phyloP scores from a whole-genome alignment of 1,284 basidiomycete species.

The Ustilago esculenta region DNA sequence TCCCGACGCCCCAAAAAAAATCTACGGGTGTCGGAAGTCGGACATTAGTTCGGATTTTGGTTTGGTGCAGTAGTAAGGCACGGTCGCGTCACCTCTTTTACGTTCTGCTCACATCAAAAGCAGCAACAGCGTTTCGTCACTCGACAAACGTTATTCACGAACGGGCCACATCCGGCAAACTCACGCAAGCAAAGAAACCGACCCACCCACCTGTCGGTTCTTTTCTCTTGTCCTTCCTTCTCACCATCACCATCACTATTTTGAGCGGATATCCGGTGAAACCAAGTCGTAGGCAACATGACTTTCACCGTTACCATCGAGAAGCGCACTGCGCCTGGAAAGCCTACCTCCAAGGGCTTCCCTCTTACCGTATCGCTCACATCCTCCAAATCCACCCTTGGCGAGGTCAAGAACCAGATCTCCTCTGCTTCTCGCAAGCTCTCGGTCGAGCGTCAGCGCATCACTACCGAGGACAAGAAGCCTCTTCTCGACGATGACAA shows the following conservation, averaged over 20 bases:
- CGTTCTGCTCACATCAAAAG: too few species aligned
- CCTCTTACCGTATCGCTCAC: constrained; percentile 44
- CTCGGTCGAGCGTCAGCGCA: constrained; percentile 54
- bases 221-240: background rate
- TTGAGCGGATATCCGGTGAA: too few species aligned
- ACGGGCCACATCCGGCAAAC: constrained; percentile 5
- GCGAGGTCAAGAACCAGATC: constrained; percentile 57
- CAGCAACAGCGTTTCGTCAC: too few species aligned
- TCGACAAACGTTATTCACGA: too few species aligned
- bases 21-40: constrained; percentile 14
- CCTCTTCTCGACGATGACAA: constrained; percentile 57
- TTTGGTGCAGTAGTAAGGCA: too few species aligned
- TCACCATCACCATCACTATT: constrained; percentile 2
- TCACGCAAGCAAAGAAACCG: constrained; percentile 2
- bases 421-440: constrained; percentile 37
- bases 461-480: constrained; percentile 58
- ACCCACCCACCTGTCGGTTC: background rate
- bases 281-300: constrained; percentile 19
- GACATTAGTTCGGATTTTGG: too few species aligned
- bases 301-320: constrained; percentile 44
- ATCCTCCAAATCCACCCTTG: constrained; percentile 45
- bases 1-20: constrained; percentile 13
- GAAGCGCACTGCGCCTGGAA: constrained; percentile 46
- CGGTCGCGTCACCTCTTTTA: too few species aligned
- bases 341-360: constrained; percentile 52